Evolutionary conservation across 2,329 filamentous ascomycete genomes (phyloP).

Genomic region (Fusarium algeriense): DNA sequence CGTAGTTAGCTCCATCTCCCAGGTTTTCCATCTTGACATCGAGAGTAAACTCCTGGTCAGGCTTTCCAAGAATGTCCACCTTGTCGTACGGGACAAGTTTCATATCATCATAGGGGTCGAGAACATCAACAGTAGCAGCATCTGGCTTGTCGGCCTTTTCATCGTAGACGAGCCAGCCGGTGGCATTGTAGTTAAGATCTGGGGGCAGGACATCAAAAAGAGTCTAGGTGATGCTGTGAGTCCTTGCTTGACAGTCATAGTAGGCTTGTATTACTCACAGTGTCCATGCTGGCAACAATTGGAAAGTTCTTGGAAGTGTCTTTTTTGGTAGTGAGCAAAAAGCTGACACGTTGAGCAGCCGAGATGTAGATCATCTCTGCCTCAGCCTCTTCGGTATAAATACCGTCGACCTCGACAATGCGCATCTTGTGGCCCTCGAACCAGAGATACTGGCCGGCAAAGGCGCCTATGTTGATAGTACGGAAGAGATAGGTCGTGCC

Average conservation of each 20-base stretch:
- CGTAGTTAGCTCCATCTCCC: slow-evolving; percentile 69
- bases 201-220: slow-evolving; percentile 77
- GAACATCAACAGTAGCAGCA: slow-evolving; percentile 68
- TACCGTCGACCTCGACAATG: slow-evolving; percentile 79
- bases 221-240: slow-evolving; percentile 52
- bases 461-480: slow-evolving; percentile 79
- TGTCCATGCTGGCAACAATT: slow-evolving; percentile 78
- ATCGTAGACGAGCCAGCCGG: slow-evolving; percentile 73
- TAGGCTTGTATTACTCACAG: slow-evolving; percentile 55
- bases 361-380: slow-evolving; percentile 74
- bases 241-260: background rate
- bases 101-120: slow-evolving; percentile 81
- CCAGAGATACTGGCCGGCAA: slow-evolving; percentile 75
- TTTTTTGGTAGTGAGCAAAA: slow-evolving; percentile 73
- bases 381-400: slow-evolving; percentile 72
- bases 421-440: slow-evolving; percentile 75
- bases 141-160: slow-evolving; percentile 58
- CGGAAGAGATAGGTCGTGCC: slow-evolving; percentile 80
- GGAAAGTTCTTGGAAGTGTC: slow-evolving; percentile 73
- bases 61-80: slow-evolving; percentile 68
- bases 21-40: slow-evolving; percentile 73
- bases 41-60: slow-evolving; percentile 74
- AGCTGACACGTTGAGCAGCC: slow-evolving; percentile 75
- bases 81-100: slow-evolving; percentile 77
- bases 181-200: slow-evolving; percentile 75